Conservation (phyloP, 805 yeast genomes). For the Candida xyloterini region DNA sequence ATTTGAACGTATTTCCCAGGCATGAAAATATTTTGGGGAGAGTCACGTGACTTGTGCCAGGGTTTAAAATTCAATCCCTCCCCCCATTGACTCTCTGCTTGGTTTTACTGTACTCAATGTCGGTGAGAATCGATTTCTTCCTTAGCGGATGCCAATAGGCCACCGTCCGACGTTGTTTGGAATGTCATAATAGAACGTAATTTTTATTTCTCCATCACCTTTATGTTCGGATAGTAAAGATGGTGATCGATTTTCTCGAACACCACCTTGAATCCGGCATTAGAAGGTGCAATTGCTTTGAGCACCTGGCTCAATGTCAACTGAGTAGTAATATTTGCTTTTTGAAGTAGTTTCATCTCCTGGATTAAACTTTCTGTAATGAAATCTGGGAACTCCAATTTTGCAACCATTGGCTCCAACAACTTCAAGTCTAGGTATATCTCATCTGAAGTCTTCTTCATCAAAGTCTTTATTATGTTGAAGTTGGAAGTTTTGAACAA, state of each 20-base stretch:
- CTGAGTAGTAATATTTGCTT: constrained; percentile 32
- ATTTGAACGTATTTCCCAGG: constrained; percentile 1
- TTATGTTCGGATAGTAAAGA: constrained; percentile 44
- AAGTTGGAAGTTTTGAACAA: constrained; percentile 13
- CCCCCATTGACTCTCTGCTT: no score
- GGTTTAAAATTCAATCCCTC: no score
- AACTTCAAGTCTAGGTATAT: constrained; percentile 6
- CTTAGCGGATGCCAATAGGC: constrained; percentile 55
- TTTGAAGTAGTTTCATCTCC: constrained; percentile 20
- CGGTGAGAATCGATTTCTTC: constrained; percentile 52
- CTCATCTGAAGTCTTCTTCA: constrained; percentile 20
- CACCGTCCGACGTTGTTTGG: constrained; percentile 42
- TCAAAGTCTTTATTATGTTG: constrained; percentile 12
- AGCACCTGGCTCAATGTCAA: constrained; percentile 18
- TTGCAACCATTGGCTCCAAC: constrained; percentile 8
- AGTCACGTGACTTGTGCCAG: constrained; percentile 15
- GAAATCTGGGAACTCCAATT: constrained; percentile 11
- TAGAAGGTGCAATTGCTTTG: constrained; percentile 13
- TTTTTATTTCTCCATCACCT: constrained; percentile 12
- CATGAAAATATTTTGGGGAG: not conserved
- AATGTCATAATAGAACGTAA: not conserved
- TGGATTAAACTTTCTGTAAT: constrained; percentile 5
- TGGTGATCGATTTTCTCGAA: constrained; percentile 38
- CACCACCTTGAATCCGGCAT: constrained; percentile 17
- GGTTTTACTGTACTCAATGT: constrained; percentile 31